These are phyloP conservation scores for Populus hybrid DNA, from an alignment of 441 rosid species.

Conservation along the genomic window DNA sequence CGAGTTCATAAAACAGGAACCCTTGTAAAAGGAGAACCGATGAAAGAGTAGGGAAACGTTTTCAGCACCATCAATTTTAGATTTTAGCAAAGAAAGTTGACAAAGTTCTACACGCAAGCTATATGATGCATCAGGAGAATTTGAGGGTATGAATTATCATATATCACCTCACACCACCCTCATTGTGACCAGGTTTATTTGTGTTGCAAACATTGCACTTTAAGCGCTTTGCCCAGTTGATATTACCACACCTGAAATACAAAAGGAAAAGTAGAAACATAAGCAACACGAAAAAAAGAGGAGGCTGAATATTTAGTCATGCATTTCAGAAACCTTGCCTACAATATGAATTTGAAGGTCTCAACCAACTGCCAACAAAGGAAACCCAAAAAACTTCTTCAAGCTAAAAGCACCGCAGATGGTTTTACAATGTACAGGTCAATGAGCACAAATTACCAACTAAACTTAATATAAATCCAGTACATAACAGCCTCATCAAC, in stretches of 20 bases:
- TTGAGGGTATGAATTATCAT: not conserved
- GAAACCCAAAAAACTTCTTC: not conserved
- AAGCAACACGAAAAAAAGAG: not conserved
- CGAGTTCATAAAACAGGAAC: not conserved
- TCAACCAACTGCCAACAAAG: not conserved
- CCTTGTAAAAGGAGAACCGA: not conserved
- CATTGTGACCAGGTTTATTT: constrained; percentile 87
- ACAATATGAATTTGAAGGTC: not conserved
- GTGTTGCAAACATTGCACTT: constrained; percentile 97
- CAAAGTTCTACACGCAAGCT: not conserved
- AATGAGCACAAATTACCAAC: not conserved
- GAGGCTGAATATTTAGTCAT: not conserved
- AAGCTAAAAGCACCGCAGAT: not conserved
- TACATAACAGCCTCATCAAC: not conserved
- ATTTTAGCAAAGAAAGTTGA: not conserved
- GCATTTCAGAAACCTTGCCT: too few relatives aligned
- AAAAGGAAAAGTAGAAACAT: not conserved
- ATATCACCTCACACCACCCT: constrained; percentile 90
- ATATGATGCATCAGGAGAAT: not conserved
- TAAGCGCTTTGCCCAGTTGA: constrained; percentile 92
- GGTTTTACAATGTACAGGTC: not conserved
- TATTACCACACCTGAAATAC: constrained; percentile 81
- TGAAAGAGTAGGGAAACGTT: not conserved
- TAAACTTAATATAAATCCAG: not conserved
- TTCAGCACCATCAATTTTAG: not conserved